Evolutionary conservation across 2,329 filamentous ascomycete genomes (phyloP).

Genomic region (Erysiphe pulchra): DNA sequence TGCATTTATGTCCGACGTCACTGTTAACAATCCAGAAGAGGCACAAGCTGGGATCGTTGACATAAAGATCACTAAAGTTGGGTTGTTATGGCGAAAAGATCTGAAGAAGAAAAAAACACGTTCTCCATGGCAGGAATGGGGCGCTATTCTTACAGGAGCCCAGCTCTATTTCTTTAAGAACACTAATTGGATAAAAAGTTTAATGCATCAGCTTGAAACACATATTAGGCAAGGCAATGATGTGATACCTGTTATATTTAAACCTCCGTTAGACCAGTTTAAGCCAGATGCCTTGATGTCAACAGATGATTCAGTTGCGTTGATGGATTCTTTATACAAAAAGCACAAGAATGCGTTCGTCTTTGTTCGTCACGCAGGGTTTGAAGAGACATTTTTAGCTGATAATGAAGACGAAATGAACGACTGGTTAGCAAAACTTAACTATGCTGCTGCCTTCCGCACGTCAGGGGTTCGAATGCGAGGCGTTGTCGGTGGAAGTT

Average conservation of each 20-base stretch:
- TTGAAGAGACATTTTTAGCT: constrained; percentile 77
- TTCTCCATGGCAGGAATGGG: constrained; percentile 98
- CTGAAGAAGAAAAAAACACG: constrained; percentile 78
- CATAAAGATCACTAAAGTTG: constrained; percentile 93
- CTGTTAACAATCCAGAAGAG: constrained; percentile 59
- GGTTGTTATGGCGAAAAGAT: constrained; percentile 83
- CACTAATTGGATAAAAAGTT: constrained; percentile 66
- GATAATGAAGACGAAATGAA: constrained; percentile 82
- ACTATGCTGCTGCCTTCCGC: constrained; percentile 84
- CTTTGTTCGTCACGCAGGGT: constrained; percentile 62
- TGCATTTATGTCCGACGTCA: constrained; percentile 78
- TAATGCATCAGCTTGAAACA: constrained; percentile 69
- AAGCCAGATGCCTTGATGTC: constrained; percentile 88
- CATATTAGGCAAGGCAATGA: constrained; percentile 57
- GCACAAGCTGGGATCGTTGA: constrained; percentile 84
- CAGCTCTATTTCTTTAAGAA: constrained; percentile 95
- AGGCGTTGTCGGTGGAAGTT: constrained; percentile 60
- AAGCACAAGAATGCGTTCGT: constrained; percentile 91
- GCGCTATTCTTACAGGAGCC: constrained; percentile 83
- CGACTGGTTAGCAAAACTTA: constrained; percentile 88
- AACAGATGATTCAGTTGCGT: constrained; percentile 72
- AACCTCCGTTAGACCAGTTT: constrained; percentile 70
- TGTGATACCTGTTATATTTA: constrained; percentile 61
- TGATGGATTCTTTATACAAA: constrained; percentile 67
- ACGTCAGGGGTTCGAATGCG: constrained; percentile 79